These are phyloP conservation scores for Auxenochlorella pyrenoidosa DNA, from an alignment of 139 green algal species.

Conservation along the genomic window DNA sequence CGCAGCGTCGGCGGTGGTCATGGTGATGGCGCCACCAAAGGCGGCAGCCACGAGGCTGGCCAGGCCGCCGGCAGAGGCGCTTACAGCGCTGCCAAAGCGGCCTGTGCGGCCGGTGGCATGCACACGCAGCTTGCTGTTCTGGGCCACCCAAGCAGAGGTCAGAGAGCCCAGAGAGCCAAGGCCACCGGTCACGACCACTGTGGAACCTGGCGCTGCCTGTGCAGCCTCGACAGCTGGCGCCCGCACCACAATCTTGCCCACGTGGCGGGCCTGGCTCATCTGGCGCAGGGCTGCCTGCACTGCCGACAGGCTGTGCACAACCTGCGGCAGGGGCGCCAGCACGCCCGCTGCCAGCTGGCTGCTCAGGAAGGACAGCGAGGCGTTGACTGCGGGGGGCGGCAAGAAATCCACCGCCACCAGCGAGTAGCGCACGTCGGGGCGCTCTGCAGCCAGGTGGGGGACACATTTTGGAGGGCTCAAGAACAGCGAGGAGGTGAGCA, in stretches of 20 bases:
- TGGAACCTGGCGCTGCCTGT: neutral
- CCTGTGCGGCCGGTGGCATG: slow-evolving; percentile 66
- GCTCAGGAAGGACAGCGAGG: slow-evolving; percentile 46
- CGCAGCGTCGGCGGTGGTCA: slow-evolving; percentile 47
- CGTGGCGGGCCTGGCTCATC: slow-evolving; percentile 85
- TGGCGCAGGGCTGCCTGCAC: slow-evolving; percentile 79
- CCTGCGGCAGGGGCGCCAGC: slow-evolving; percentile 59
- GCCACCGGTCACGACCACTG: slow-evolving; percentile 72
- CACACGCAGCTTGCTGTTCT: slow-evolving; percentile 43
- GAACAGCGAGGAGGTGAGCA: neutral
- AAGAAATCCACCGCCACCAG: slow-evolving; percentile 92
- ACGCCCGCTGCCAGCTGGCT: slow-evolving; percentile 54
- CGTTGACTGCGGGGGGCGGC: slow-evolving; percentile 56
- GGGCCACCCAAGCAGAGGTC: slow-evolving; percentile 67
- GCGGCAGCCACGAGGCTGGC: neutral
- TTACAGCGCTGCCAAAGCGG: slow-evolving; percentile 16
- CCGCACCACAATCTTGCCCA: slow-evolving; percentile 86
- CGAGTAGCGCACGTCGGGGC: slow-evolving; percentile 77
- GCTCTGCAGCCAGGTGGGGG: slow-evolving; percentile 56
- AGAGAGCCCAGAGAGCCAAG: slow-evolving; percentile 79
- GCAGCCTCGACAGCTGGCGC: slow-evolving; percentile 12
- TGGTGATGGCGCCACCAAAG: slow-evolving; percentile 10
- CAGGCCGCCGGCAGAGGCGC: neutral
- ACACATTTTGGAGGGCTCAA: too few species aligned
- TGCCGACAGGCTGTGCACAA: slow-evolving; percentile 53